phyloP scores from a whole-genome alignment of 306 rosid species.

The Macrotyloma uniflorum region DNA sequence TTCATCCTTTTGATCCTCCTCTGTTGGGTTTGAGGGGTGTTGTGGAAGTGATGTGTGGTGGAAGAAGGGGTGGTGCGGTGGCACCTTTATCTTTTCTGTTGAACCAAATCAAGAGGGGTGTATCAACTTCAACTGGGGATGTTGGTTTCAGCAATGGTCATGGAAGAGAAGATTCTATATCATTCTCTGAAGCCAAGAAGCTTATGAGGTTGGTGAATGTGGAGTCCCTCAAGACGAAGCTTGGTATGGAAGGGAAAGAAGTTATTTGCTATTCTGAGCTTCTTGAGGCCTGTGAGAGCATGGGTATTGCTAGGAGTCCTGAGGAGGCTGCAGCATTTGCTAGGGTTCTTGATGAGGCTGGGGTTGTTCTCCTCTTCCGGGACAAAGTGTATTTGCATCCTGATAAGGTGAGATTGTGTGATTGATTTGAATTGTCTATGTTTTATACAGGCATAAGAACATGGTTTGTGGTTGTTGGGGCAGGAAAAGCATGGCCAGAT shows the following conservation, averaged over 20 bases:
- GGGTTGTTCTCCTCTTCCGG: conserved; percentile 81
- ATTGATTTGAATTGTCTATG: conserved; percentile 32
- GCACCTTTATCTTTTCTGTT: conserved; percentile 29
- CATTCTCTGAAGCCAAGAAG: conserved; percentile 77
- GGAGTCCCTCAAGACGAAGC: conserved; percentile 70
- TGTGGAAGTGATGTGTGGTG: conserved; percentile 33
- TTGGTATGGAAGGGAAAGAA: conserved; percentile 76
- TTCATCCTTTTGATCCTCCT: conserved; percentile 31
- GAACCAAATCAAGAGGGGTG: conserved; percentile 44
- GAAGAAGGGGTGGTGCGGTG: not conserved
- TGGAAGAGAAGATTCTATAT: conserved; percentile 47
- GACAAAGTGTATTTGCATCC: conserved; percentile 97
- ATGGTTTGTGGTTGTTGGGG: conserved; percentile 36
- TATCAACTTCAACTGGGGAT: conserved; percentile 32
- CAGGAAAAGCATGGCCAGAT: conserved; percentile 20
- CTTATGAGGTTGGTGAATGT: conserved; percentile 93
- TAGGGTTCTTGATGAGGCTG: conserved; percentile 87
- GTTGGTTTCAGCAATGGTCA: conserved; percentile 17
- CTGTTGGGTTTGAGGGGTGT: conserved; percentile 38
- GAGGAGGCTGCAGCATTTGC: conserved; percentile 83
- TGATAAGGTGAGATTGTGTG: conserved; percentile 58
- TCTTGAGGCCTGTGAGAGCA: conserved; percentile 71
- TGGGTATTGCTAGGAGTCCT: conserved; percentile 71
- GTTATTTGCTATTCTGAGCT: conserved; percentile 72
- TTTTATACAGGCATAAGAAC: conserved; percentile 9